A percentile compares a stretch with the other conserved stretches of the same genome.
Evolutionary conservation across 495 filamentous ascomycete genomes (phyloP).

Genomic region (Aspergillus heteromorphus): DNA sequence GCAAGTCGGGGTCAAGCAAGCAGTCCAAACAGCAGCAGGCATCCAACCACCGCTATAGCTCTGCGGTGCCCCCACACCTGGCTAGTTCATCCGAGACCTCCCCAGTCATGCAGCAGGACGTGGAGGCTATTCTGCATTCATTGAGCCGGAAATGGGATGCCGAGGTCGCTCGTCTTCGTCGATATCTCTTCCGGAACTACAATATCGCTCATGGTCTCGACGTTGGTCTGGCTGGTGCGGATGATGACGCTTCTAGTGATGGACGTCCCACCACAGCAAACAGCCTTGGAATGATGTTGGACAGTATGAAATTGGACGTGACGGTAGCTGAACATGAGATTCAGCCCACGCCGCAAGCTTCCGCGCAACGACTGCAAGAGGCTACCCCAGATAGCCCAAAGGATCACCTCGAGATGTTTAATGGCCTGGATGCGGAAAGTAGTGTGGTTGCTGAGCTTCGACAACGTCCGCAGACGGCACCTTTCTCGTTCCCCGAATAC

Average conservation of each 20-base stretch:
- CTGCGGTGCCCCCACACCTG: constrained; percentile 15
- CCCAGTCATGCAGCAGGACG: constrained; percentile 41
- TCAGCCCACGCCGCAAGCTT: constrained; percentile 17
- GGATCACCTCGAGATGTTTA: constrained; percentile 18
- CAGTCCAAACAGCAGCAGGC: constrained; percentile 29
- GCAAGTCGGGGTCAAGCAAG: constrained; percentile 27
- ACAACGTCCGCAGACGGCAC: constrained; percentile 24
- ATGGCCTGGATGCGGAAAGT: constrained; percentile 15
- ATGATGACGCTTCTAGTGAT: constrained; percentile 31
- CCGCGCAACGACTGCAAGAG: constrained; percentile 3
- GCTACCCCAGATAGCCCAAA: background rate
- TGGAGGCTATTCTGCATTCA: constrained; percentile 48
- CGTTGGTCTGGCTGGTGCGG: constrained; percentile 5
- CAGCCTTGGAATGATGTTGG: constrained; percentile 37
- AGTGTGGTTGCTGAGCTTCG: constrained; percentile 13
- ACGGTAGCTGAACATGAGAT: constrained; percentile 33
- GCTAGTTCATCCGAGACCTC: constrained; percentile 21
- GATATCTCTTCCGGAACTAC: constrained; percentile 59
- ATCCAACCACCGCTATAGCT: constrained; percentile 14
- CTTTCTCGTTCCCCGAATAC: constrained; percentile 10
- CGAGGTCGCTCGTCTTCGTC: constrained; percentile 50
- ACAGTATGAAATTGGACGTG: constrained; percentile 36
- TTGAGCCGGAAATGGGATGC: constrained; percentile 59
- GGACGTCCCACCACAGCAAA: constrained; percentile 35
- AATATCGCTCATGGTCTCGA: constrained; percentile 46